phyloP scores from a whole-genome alignment of 2,329 filamentous ascomycete genomes.

The Colletotrichum aenigma region DNA sequence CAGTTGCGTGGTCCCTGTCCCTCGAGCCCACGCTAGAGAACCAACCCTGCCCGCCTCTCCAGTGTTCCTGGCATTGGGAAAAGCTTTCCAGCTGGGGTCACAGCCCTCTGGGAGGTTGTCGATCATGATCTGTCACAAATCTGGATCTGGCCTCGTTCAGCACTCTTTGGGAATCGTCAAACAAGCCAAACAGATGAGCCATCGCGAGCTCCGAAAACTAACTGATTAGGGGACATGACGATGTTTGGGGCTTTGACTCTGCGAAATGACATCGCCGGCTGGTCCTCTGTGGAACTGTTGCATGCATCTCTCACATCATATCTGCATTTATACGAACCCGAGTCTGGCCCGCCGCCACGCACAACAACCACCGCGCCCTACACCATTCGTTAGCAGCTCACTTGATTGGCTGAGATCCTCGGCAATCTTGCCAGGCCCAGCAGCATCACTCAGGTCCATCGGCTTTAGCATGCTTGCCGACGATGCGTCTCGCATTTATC shows the following conservation, averaged over 20 bases:
- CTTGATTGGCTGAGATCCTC: background rate
- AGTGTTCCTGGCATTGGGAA: background rate
- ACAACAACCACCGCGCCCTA: background rate
- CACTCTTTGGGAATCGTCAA: background rate
- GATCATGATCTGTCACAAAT: conserved; percentile 24
- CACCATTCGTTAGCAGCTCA: background rate
- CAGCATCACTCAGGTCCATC: background rate
- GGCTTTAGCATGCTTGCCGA: background rate
- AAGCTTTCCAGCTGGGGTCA: background rate
- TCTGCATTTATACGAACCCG: background rate
- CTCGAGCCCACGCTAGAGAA: background rate
- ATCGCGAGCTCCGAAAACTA: background rate
- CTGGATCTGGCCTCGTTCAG: conserved; percentile 5
- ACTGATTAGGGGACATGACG: background rate
- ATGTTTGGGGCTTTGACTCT: background rate
- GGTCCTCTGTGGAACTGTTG: background rate
- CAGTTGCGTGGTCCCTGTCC: conserved; percentile 7
- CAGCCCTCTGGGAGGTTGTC: background rate
- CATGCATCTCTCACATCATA: background rate
- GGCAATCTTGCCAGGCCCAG: background rate
- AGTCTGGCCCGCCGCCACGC: background rate
- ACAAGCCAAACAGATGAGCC: background rate
- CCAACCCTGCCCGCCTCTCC: background rate
- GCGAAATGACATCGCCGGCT: background rate
- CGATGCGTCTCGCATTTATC: background rate